A percentile compares a stretch with the other conserved stretches of the same genome.
These are phyloP conservation scores for Ophiognomonia clavigignenti-juglandacearum DNA, from an alignment of 2,329 filamentous ascomycete genomes.

Conservation along the genomic window DNA sequence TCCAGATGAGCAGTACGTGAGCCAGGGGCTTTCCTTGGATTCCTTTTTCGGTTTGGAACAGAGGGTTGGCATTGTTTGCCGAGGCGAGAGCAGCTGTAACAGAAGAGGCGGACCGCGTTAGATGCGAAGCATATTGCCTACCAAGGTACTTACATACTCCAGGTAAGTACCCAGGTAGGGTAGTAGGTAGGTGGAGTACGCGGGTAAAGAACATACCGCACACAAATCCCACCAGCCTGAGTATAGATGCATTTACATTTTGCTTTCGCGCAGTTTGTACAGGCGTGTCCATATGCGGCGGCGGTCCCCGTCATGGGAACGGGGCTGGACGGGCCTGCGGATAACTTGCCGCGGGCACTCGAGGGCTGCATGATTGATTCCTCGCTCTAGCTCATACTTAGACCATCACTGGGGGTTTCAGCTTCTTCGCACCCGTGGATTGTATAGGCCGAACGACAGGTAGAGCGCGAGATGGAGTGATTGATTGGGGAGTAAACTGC, in stretches of 20 bases:
- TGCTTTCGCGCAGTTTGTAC: constrained; percentile 40
- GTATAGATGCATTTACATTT: constrained; percentile 44
- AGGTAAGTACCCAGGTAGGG: too few species aligned
- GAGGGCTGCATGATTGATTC: constrained; percentile 1
- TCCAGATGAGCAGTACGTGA: constrained; percentile 40
- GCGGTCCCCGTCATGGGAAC: constrained; percentile 12
- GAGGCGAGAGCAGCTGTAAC: constrained; percentile 35
- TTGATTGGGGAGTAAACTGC: too few species aligned
- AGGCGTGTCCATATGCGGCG: constrained; percentile 37
- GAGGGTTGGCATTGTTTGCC: constrained; percentile 44
- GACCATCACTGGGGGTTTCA: too few species aligned
- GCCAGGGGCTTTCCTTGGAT: constrained; percentile 27
- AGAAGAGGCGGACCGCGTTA: too few species aligned
- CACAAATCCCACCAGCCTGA: constrained; percentile 26
- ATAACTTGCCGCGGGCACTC: neutral
- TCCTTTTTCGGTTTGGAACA: constrained; percentile 33
- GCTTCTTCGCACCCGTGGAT: too few species aligned
- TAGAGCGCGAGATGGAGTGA: too few species aligned
- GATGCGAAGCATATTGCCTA: too few species aligned
- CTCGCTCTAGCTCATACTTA: too few species aligned
- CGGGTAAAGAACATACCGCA: constrained; percentile 24
- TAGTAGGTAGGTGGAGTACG: too few species aligned
- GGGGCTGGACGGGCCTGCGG: neutral
- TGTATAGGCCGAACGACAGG: too few species aligned
- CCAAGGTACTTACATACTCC: too few species aligned